Conservation (phyloP, 768 basidiomycete species). For the Boletus rex-veris region DNA sequence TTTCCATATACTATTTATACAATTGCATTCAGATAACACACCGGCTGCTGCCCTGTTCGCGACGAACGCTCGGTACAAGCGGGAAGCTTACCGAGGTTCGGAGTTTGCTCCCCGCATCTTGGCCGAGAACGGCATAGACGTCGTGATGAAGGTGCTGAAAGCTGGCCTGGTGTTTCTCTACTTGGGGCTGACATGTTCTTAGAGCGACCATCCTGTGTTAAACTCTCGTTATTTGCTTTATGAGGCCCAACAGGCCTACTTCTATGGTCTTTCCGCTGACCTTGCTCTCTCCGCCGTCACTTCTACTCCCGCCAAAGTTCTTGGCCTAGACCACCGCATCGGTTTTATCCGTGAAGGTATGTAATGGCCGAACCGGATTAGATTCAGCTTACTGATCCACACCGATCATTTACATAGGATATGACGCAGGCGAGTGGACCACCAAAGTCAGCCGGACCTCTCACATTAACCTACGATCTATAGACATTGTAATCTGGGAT, state of each 20-base stretch:
- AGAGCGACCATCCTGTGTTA: constrained; percentile 53
- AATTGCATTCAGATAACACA: constrained; percentile 37
- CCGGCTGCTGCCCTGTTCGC: constrained; percentile 82
- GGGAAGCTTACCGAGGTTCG: constrained; percentile 60
- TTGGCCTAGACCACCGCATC: constrained; percentile 74
- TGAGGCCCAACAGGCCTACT: constrained; percentile 65
- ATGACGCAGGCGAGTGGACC: constrained; percentile 56
- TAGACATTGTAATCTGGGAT: constrained; percentile 75
- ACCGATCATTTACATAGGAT: constrained; percentile 38
- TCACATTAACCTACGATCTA: background rate
- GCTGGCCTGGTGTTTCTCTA: constrained; percentile 19
- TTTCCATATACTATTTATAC: background rate
- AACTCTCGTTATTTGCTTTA: constrained; percentile 55
- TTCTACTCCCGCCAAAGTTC: constrained; percentile 61
- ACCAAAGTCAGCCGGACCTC: background rate
- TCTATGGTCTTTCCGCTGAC: constrained; percentile 63
- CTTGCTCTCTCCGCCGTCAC: constrained; percentile 70
- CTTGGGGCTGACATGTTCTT: constrained; percentile 12
- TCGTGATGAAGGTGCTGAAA: constrained; percentile 55
- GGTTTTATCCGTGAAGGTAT: constrained; percentile 57
- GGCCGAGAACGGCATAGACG: constrained; percentile 51
- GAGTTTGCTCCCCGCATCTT: constrained; percentile 64
- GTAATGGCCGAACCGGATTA: background rate
- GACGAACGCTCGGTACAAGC: constrained; percentile 66
- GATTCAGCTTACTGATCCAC: background rate